Evolutionary conservation across 805 yeast species (phyloP), one percentile per base, ranked within the genome.

Genomic region (Yarrowia yakushimensis): DNA sequence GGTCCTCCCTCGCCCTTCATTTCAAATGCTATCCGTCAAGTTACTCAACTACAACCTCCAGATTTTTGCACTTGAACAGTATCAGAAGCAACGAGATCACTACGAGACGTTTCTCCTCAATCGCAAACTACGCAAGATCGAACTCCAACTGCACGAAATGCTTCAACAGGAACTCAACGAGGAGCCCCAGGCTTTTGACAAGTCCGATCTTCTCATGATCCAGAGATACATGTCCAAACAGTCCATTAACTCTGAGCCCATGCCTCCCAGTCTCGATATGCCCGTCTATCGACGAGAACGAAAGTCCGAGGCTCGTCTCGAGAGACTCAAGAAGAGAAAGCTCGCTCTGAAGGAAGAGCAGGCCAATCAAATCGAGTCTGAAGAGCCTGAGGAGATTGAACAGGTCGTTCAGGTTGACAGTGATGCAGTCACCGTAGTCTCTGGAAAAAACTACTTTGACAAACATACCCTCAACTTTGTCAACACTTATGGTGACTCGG

Each of bases 401-500:
- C 22, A 43, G 13, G 11, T 13, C 8, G 36, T 18, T 13, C 27
- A 45, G 15, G 33, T 25, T 13, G 25, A 18, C 1, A 45, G 36
- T 10, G 36, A 30, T 13, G 52, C 52, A 6, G 36, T 28, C 8
- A 30, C 36, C 2, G 33, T 45, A 7, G 25, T 45, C 8, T 28
- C 52, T 2, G 4, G 36, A 12, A 12, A 10, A 4, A 48, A 31
- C 17, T 48, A 48, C 39, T 48, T 48, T 33, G 55, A 48, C 20
- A 48, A 48, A 23, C 55, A 48, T 18, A 31, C 55, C 11, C 39
- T 48, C 30, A 48, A 48, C 39, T 48, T 48, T 33, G 55, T 48
- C 55, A 48, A 31, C 55, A 48, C 55, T 5, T 48, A 48, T 22
- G 55, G 55, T 11, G 55, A 48, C 8, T 48, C 55, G 15, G 55